phyloP scores from a whole-genome alignment of 805 yeast species.

The Kodamaea leandrae region DNA sequence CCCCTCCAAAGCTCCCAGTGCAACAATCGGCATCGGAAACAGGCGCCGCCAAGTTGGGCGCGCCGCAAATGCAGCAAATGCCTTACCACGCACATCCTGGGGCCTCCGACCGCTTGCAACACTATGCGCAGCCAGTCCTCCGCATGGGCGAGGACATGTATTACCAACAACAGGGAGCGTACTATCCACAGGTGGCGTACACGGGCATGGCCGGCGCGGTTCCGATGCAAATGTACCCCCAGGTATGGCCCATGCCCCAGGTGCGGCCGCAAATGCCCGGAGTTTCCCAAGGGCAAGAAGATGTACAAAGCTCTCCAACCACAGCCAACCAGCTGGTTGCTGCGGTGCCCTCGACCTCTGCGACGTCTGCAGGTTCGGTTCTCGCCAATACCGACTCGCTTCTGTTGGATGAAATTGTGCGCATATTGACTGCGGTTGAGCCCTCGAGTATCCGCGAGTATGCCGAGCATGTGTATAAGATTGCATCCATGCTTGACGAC shows the following conservation, averaged over 20 bases:
- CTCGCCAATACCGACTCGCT: conserved; percentile 4
- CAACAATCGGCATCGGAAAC: not conserved
- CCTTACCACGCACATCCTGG: no score
- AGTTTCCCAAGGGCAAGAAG: not conserved
- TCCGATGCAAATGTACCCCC: not conserved
- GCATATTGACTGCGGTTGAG: conserved; percentile 23
- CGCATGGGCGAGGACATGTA: not conserved
- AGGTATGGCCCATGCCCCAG: not conserved
- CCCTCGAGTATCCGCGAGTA: conserved; percentile 37
- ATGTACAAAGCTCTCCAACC: conserved; percentile 1
- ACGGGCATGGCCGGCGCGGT: not conserved
- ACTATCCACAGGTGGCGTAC: not conserved
- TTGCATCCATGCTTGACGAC: conserved; percentile 26
- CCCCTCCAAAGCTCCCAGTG: not conserved
- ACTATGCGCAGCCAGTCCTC: not conserved
- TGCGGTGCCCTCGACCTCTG: not conserved
- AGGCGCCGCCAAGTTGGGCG: no score
- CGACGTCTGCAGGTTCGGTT: not conserved
- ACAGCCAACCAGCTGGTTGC: not conserved
- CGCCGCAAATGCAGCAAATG: no score
- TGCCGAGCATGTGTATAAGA: conserved; percentile 35
- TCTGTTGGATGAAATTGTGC: conserved; percentile 24
- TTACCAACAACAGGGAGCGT: not conserved
- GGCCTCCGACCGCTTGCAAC: no score
- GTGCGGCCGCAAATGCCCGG: not conserved